phyloP scores from a whole-genome alignment of 225 moss, liverwort and hornwort species.

The Antitrichia curtipendula region DNA sequence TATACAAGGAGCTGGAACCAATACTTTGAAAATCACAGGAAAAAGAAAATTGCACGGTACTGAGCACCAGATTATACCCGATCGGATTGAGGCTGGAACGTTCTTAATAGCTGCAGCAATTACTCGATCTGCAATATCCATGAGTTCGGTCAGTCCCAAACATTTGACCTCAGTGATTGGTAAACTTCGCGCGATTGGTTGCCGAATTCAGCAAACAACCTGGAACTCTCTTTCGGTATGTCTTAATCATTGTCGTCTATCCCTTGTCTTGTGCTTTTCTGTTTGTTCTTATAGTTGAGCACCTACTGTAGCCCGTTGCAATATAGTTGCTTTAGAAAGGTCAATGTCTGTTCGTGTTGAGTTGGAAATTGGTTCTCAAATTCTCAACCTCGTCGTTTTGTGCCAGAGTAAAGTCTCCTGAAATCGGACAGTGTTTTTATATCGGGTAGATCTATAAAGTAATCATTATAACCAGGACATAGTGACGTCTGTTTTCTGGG shows the following conservation, averaged over 20 bases:
- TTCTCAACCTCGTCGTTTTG: not conserved
- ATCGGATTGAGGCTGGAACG: slow-evolving; percentile 92
- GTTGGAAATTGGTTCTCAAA: not conserved
- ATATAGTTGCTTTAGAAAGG: not conserved
- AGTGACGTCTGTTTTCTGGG: not conserved
- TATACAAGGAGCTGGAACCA: slow-evolving; percentile 74
- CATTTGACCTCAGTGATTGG: slow-evolving; percentile 63
- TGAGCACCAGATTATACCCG: slow-evolving; percentile 76
- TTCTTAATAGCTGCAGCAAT: slow-evolving; percentile 94
- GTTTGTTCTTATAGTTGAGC: not conserved
- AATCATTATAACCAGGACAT: not conserved
- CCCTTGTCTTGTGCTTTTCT: not conserved
- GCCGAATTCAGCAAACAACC: slow-evolving; percentile 62
- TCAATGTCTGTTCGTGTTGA: not conserved
- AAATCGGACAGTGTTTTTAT: not conserved
- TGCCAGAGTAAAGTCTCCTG: not conserved
- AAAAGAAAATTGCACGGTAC: slow-evolving; percentile 68
- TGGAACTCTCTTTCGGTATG: slow-evolving; percentile 61
- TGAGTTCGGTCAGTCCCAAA: slow-evolving; percentile 68
- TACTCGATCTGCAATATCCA: slow-evolving; percentile 72
- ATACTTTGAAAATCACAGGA: slow-evolving; percentile 62
- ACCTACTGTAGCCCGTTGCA: not conserved
- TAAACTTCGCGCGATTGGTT: slow-evolving; percentile 73
- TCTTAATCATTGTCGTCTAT: not conserved
- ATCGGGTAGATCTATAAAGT: not conserved